Percentiles rank a stretch among this genome's conserved stretches.
Evolutionary conservation across 75 land plant genomes (phyloP).

Genomic region (Pinus albicaulis): DNA sequence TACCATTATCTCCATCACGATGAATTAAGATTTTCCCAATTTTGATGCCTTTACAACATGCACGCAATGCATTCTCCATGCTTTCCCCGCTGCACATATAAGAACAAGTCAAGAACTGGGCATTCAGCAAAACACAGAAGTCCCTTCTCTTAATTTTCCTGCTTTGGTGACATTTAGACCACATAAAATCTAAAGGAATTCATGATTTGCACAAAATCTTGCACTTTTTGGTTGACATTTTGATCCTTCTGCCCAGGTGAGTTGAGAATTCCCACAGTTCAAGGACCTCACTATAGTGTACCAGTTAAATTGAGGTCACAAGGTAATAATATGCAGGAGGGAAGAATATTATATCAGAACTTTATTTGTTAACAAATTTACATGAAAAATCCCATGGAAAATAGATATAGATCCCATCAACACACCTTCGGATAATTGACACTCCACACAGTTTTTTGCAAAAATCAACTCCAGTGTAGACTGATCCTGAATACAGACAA

Average conservation of each 20-base stretch:
- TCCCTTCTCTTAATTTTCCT: background rate
- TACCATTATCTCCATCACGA: conserved; percentile 49
- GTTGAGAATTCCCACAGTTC: background rate
- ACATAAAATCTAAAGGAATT: background rate
- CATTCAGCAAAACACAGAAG: background rate
- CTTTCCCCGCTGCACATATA: conserved; percentile 26
- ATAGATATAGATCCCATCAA: background rate
- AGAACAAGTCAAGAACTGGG: background rate
- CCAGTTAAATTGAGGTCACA: background rate
- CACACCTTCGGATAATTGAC: conserved; percentile 86
- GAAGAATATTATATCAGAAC: background rate
- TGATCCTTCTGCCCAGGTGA: background rate
- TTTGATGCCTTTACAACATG: conserved; percentile 46
- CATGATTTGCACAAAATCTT: background rate
- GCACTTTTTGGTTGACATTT: background rate
- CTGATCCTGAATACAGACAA: conserved; percentile 41
- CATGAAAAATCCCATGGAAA: background rate
- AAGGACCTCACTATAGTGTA: background rate
- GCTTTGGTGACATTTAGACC: background rate
- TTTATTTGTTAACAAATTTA: background rate
- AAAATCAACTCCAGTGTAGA: conserved; percentile 91
- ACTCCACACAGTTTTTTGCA: conserved; percentile 93
- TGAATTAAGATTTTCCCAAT: conserved; percentile 44
- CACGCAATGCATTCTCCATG: conserved; percentile 49
- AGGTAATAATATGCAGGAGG: background rate